These are phyloP conservation scores for Silene noctiflora DNA, from an alignment of 179 eudicot species.

Conservation along the genomic window DNA sequence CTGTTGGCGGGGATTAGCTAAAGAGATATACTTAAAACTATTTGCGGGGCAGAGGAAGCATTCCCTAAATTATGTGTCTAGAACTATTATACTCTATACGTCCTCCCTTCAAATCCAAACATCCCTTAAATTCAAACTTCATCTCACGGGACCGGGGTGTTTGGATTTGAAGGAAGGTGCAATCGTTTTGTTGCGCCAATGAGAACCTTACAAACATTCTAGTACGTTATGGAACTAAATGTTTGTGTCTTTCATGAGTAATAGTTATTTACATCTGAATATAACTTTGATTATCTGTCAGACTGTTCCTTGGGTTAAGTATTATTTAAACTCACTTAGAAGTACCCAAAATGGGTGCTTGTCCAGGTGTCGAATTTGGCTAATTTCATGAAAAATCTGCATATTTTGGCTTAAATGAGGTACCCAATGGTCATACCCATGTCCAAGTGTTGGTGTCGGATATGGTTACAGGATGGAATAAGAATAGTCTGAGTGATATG, in stretches of 20 bases:
- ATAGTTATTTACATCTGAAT: neutral
- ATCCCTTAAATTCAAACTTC: no score
- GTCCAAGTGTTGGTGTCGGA: no score
- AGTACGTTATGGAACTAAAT: neutral
- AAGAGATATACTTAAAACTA: neutral
- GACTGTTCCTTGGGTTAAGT: neutral
- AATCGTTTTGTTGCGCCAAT: neutral
- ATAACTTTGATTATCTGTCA: neutral
- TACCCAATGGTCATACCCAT: no score
- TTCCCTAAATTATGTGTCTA: neutral
- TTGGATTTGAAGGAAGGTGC: neutral
- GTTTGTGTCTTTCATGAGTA: constrained; percentile 3
- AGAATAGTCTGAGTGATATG: no score
- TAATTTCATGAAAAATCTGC: neutral
- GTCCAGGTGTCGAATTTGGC: neutral
- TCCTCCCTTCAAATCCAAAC: no score
- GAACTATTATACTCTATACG: neutral
- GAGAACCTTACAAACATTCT: neutral
- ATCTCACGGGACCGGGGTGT: no score
- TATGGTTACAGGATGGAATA: no score
- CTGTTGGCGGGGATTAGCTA: neutral
- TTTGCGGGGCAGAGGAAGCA: neutral
- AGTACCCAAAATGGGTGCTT: neutral
- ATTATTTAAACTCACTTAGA: neutral
- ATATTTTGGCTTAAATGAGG: no score